Evolutionary conservation across 2,329 filamentous ascomycete species (phyloP).

Genomic region (Rugonectria rugulosa): DNA sequence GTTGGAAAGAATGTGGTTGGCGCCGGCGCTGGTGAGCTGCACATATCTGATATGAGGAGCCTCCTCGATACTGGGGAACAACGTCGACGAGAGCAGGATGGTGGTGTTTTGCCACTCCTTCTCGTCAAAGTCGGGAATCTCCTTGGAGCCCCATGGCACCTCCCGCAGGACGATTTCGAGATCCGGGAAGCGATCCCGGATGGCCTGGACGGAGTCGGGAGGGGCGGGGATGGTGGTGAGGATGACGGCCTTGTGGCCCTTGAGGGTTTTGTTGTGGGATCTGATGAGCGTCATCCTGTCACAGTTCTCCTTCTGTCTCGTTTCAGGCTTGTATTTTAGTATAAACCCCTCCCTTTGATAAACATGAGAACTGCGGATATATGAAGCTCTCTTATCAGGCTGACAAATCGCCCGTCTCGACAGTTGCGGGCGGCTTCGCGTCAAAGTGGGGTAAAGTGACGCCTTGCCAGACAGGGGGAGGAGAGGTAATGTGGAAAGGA

Average conservation of each 20-base stretch:
- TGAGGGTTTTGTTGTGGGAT: constrained; percentile 47
- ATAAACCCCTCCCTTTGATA: background rate
- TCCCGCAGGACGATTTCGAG: constrained; percentile 48
- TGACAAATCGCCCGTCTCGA: constrained; percentile 31
- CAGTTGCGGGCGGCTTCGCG: constrained; percentile 18
- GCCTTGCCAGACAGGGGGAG: constrained; percentile 19
- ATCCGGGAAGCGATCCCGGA: constrained; percentile 52
- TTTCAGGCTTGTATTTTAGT: background rate
- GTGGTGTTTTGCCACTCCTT: constrained; percentile 59
- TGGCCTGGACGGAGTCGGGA: constrained; percentile 43
- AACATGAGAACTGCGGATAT: background rate
- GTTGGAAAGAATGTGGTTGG: constrained; percentile 55
- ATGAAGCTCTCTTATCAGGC: constrained; percentile 17
- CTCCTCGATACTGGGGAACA: constrained; percentile 51
- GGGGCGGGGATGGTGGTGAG: constrained; percentile 45
- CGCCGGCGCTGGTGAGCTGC: constrained; percentile 63
- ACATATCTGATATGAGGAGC: constrained; percentile 60
- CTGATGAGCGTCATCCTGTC: constrained; percentile 32
- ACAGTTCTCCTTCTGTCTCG: background rate
- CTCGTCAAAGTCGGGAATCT: constrained; percentile 36
- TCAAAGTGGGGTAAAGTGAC: constrained; percentile 38
- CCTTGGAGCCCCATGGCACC: constrained; percentile 40
- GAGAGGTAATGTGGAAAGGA: background rate
- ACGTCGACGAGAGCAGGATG: constrained; percentile 52
- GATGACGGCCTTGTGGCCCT: constrained; percentile 58